Evolutionary conservation across 192 early-diverging fungal genomes (phyloP).

Genomic region (Coemansia sp.): DNA sequence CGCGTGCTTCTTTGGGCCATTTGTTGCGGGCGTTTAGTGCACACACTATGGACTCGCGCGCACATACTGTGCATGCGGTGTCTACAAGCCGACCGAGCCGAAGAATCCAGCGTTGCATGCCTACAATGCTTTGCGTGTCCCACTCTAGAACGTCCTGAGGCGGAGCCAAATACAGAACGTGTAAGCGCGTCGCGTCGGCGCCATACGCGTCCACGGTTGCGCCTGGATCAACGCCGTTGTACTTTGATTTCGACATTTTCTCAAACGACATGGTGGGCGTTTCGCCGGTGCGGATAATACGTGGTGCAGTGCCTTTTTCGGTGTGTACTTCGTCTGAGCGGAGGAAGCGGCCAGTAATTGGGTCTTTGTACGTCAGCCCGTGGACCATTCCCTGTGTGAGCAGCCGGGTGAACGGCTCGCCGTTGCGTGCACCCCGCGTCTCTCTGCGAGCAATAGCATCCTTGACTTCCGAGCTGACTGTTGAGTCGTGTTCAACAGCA

Average conservation of each 20-base stretch:
- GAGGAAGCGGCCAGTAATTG: conserved; percentile 70
- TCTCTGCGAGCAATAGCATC: conserved; percentile 30
- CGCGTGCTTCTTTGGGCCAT: conserved; percentile 34
- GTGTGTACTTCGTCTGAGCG: conserved; percentile 65
- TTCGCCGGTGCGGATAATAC: conserved; percentile 64
- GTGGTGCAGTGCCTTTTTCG: conserved; percentile 39
- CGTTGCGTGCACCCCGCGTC: conserved; percentile 46
- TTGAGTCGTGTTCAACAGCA: background rate
- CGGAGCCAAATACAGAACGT: conserved; percentile 85
- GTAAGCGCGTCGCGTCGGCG: conserved; percentile 80
- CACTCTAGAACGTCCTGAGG: conserved; percentile 87
- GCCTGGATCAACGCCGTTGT: conserved; percentile 87
- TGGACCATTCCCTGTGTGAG: conserved; percentile 97
- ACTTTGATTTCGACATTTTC: conserved; percentile 98
- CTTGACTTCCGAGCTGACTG: conserved; percentile 2
- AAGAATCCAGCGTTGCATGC: conserved; percentile 85
- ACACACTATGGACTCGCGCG: conserved; percentile 49
- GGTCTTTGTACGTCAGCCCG: conserved; percentile 79
- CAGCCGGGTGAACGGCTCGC: conserved; percentile 85
- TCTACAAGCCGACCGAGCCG: conserved; percentile 64
- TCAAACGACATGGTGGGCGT: conserved; percentile 67
- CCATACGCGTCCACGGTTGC: conserved; percentile 61
- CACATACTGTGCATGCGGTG: conserved; percentile 41
- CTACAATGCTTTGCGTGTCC: conserved; percentile 87
- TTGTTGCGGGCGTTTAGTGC: conserved; percentile 21